These are phyloP conservation scores for Penicillium tannophilum DNA, from an alignment of 495 filamentous ascomycete species.

Conservation along the genomic window DNA sequence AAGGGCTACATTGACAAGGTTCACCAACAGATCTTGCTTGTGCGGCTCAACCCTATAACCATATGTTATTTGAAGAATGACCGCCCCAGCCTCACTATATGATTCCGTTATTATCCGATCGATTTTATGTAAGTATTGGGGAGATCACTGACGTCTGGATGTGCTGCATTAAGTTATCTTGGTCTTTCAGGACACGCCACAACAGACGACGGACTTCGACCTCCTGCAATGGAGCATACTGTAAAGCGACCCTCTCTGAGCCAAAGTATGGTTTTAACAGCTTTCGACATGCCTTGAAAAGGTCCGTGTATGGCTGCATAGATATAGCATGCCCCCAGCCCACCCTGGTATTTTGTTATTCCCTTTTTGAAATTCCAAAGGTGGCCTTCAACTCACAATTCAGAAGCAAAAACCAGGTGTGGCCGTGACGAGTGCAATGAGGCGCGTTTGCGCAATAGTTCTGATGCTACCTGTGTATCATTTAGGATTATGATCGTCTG, in stretches of 20 bases:
- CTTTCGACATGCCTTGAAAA: not conserved
- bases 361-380: not conserved
- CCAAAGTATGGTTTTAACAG: not conserved
- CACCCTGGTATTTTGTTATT: not conserved
- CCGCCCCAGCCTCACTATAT: constrained; percentile 38
- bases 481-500: constrained; percentile 53
- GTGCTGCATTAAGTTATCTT: constrained; percentile 22
- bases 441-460: constrained; percentile 43
- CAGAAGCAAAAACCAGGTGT: not conserved
- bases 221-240: not conserved
- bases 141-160: constrained; percentile 23
- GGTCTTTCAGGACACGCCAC: not conserved
- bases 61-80: constrained; percentile 52
- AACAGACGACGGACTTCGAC: not conserved
- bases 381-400: not conserved
- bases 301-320: not conserved
- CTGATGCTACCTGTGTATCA: constrained; percentile 39
- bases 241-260: not conserved
- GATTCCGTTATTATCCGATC: not conserved
- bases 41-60: constrained; percentile 50
- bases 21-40: constrained; percentile 43
- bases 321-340: not conserved
- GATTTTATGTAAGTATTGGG: not conserved
- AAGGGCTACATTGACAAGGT: constrained; percentile 39
- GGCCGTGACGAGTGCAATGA: not conserved